Conservation (phyloP, 225 moss, liverwort and hornwort genomes). For the Straminergon stramineum region DNA sequence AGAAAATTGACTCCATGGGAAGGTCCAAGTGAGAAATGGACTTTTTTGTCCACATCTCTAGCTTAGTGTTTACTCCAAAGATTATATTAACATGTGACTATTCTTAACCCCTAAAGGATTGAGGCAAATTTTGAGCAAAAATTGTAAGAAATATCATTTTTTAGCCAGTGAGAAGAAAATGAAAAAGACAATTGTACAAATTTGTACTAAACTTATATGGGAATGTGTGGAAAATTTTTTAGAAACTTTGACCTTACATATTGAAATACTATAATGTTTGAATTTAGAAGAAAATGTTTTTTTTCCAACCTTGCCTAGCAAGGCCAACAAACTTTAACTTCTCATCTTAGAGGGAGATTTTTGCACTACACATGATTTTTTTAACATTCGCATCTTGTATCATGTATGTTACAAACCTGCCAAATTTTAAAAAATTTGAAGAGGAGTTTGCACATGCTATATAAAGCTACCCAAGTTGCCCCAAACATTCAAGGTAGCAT, state of each 20-base stretch:
- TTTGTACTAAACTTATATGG: no score
- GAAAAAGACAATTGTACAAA: no score
- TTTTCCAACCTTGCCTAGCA: fast-evolving
- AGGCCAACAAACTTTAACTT: neutral
- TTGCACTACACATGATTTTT: neutral
- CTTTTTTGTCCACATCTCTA: neutral
- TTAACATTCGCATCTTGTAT: no score
- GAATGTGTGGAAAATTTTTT: no score
- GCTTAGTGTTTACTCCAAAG: neutral
- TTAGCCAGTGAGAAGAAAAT: neutral
- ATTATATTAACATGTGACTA: neutral
- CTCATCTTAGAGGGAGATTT: neutral
- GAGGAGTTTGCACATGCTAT: no score
- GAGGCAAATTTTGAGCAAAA: fast-evolving
- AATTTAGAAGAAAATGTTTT: no score
- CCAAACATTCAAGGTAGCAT: fast-evolving
- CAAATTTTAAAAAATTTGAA: no score
- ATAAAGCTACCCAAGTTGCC: fast-evolving
- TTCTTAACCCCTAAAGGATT: neutral
- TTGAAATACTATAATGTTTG: no score
- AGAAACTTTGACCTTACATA: fast-evolving
- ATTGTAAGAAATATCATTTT: neutral
- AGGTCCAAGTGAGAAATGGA: neutral
- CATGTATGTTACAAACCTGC: no score
- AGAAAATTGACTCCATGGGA: fast-evolving